Evolutionary conservation across 1,284 basidiomycete species (phyloP).

Genomic region (Heimioporus punctisporus): DNA sequence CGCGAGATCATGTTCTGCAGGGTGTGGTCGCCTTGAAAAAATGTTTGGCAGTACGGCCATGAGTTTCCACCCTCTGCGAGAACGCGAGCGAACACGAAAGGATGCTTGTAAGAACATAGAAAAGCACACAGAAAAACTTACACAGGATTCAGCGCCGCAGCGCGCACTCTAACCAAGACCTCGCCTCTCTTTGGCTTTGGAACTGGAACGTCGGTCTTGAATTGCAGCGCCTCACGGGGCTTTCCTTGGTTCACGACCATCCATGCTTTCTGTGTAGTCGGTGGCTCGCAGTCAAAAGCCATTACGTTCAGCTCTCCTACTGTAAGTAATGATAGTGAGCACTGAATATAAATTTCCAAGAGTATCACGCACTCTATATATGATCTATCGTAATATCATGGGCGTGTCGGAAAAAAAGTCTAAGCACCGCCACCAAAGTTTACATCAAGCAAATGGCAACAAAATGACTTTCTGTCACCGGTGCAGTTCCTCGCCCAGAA

Average conservation of each 20-base stretch:
- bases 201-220: conserved; percentile 48
- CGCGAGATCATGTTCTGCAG: conserved; percentile 62
- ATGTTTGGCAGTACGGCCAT: conserved; percentile 54
- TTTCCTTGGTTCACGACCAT: conserved; percentile 36
- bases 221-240: conserved; percentile 47
- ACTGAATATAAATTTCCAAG: too few species aligned
- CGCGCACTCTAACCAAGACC: conserved; percentile 62
- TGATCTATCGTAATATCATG: too few species aligned
- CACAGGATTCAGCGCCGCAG: conserved; percentile 72
- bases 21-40: conserved; percentile 48
- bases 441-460: too few species aligned
- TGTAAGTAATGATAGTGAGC: too few species aligned
- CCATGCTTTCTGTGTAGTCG: conserved; percentile 44
- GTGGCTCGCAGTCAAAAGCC: conserved; percentile 17
- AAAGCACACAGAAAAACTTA: too few species aligned
- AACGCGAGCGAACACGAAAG: background rate
- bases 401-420: too few species aligned
- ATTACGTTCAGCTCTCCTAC: too few species aligned
- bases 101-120: background rate
- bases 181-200: conserved; percentile 32
- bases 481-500: too few species aligned
- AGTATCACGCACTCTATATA: too few species aligned
- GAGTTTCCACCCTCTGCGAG: conserved; percentile 53
- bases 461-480: too few species aligned
- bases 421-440: too few species aligned